Evolutionary conservation across 108 stramenopile genomes (phyloP).

Genomic region (Fragilariopsis cylindrus): DNA sequence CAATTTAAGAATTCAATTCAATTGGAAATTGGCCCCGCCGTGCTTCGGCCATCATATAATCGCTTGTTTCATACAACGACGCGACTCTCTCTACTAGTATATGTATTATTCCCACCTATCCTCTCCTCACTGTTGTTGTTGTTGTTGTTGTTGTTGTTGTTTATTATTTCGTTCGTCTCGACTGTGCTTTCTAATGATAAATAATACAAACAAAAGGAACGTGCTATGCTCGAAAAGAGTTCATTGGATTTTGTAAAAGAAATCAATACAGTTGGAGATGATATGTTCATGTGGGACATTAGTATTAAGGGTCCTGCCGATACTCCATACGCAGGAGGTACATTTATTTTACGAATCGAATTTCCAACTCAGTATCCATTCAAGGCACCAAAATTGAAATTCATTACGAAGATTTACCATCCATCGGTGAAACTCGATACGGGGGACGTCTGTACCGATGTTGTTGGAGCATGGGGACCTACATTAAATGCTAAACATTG

Average conservation of each 20-base stretch:
- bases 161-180: background rate
- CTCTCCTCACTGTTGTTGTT: background rate
- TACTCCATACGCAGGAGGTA: constrained; percentile 80
- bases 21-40: no score
- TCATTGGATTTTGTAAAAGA: constrained; percentile 42
- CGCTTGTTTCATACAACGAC: no score
- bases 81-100: background rate
- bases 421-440: constrained; percentile 75
- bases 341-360: constrained; percentile 59
- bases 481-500: constrained; percentile 59
- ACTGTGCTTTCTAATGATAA: background rate
- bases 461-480: constrained; percentile 77
- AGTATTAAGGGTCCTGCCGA: constrained; percentile 54
- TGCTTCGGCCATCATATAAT: no score
- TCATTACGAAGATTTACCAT: constrained; percentile 86
- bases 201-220: constrained; percentile 37
- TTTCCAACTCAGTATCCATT: constrained; percentile 89
- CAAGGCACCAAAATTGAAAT: constrained; percentile 82
- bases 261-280: constrained; percentile 40
- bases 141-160: background rate
- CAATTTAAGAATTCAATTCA: no score
- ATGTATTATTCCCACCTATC: background rate
- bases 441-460: constrained; percentile 83
- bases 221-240: constrained; percentile 37
- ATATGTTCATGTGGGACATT: constrained; percentile 47